These are phyloP conservation scores for Mucor plumbeus DNA, from an alignment of 371 early-diverging fungal species.

Conservation along the genomic window DNA sequence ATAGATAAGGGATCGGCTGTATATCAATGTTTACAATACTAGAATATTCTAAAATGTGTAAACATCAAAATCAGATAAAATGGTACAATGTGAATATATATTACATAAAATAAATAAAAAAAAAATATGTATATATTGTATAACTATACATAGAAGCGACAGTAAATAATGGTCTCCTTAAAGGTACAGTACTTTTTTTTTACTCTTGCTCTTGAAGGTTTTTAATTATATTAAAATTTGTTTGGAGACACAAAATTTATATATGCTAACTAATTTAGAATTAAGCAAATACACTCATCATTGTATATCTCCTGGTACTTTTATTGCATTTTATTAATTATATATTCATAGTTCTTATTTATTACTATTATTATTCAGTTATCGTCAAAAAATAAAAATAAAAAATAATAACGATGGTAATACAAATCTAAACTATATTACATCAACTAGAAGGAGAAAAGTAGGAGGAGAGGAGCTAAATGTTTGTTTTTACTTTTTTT, in stretches of 20 bases:
- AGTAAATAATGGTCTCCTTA: background rate
- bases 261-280: background rate
- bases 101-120: too few relatives aligned
- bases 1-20: background rate
- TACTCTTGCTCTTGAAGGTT: background rate
- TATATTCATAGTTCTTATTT: background rate
- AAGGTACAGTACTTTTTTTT: background rate
- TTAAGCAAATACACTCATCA: background rate
- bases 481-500: too few relatives aligned
- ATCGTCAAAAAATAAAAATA: background rate
- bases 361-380: background rate
- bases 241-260: background rate
- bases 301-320: background rate
- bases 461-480: background rate
- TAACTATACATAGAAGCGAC: background rate
- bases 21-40: slow-evolving; percentile 4
- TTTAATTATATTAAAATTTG: slow-evolving; percentile 3
- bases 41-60: background rate
- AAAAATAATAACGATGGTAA: background rate
- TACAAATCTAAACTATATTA: slow-evolving; percentile 1
- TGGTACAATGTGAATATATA: background rate
- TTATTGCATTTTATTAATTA: slow-evolving; percentile 3
- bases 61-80: background rate
- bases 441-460: background rate
- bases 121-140: background rate